Conservation (phyloP, 2,329 filamentous ascomycete species). For the Neofusicoccum parvum region DNA sequence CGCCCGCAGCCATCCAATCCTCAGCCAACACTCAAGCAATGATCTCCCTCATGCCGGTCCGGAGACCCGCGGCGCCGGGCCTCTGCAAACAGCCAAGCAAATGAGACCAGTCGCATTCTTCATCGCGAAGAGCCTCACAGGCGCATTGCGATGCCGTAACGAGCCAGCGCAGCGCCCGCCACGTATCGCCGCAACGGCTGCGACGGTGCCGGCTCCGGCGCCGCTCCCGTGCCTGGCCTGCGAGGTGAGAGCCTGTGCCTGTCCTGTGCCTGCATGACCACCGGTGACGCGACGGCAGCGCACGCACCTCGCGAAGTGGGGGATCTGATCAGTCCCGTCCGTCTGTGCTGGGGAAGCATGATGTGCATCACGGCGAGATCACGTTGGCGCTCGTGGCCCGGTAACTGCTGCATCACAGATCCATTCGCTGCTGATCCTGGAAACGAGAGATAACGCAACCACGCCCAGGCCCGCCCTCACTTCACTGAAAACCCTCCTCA, state of each 20-base stretch:
- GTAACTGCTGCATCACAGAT: slow-evolving; percentile 15
- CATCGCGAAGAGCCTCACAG: slow-evolving; percentile 13
- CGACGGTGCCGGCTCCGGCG: slow-evolving; percentile 6
- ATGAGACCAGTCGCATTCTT: slow-evolving; percentile 20
- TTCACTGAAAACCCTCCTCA: neutral
- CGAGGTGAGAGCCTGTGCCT: neutral
- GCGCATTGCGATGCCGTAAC: slow-evolving; percentile 9
- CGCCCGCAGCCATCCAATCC: slow-evolving; percentile 1
- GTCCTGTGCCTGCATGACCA: slow-evolving; percentile 7
- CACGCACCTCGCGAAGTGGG: slow-evolving; percentile 18
- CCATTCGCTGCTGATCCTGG: slow-evolving; percentile 15
- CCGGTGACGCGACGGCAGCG: slow-evolving; percentile 17
- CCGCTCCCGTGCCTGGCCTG: slow-evolving; percentile 2
- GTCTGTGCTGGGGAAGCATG: slow-evolving; percentile 16
- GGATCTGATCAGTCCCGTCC: slow-evolving; percentile 7
- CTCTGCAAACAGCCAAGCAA: slow-evolving; percentile 19
- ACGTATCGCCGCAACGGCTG: slow-evolving; percentile 16
- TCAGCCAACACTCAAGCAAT: slow-evolving; percentile 13
- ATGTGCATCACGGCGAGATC: slow-evolving; percentile 18
- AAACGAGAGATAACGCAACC: slow-evolving; percentile 12
- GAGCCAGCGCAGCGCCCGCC: slow-evolving; percentile 5
- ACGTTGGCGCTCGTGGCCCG: slow-evolving; percentile 19
- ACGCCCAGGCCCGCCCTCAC: neutral
- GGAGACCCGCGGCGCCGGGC: slow-evolving; percentile 14
- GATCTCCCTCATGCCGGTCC: slow-evolving; percentile 19